Conservation (phyloP, 2,329 filamentous ascomycete genomes). For the Zalaria sp. region DNA sequence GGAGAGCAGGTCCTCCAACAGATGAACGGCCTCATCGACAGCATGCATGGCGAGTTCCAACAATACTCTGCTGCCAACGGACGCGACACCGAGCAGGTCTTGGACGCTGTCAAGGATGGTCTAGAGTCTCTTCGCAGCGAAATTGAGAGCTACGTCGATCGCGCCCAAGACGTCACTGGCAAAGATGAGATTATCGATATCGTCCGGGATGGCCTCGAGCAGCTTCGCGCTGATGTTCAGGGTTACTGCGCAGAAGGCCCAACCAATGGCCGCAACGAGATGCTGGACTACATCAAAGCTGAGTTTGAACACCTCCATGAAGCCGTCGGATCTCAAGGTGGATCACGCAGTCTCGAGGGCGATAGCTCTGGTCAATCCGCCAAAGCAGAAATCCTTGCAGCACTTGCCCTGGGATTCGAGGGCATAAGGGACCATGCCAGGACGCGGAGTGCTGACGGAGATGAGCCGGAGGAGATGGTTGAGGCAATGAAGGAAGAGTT, state of each 20-base stretch:
- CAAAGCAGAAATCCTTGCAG: slow-evolving; percentile 24
- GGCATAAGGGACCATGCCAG: slow-evolving; percentile 26
- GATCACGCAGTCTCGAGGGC: slow-evolving; percentile 1
- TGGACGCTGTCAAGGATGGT: slow-evolving; percentile 78
- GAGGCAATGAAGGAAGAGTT: slow-evolving; percentile 71
- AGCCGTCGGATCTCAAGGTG: slow-evolving; percentile 28
- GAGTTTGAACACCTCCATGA: slow-evolving; percentile 49
- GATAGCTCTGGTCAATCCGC: slow-evolving; percentile 8
- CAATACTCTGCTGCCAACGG: slow-evolving; percentile 68
- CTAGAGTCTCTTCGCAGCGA: slow-evolving; percentile 67
- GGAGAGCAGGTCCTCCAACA: slow-evolving; percentile 46
- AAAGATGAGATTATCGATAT: slow-evolving; percentile 69
- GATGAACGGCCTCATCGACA: slow-evolving; percentile 44
- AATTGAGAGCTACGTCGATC: slow-evolving; percentile 70
- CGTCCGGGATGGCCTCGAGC: slow-evolving; percentile 49
- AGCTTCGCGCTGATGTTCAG: slow-evolving; percentile 47
- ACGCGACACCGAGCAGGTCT: slow-evolving; percentile 72
- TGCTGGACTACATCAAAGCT: slow-evolving; percentile 36
- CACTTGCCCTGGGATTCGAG: slow-evolving; percentile 24
- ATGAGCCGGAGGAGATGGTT: slow-evolving; percentile 33
- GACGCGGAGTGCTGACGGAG: slow-evolving; percentile 20
- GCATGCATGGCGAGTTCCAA: slow-evolving; percentile 54
- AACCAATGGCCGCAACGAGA: slow-evolving; percentile 27
- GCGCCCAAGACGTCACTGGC: slow-evolving; percentile 50
- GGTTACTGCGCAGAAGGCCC: slow-evolving; percentile 32